Evolutionary conservation across 2,329 filamentous ascomycete genomes (phyloP).

Genomic region (Cladosporium sphaerospermum): DNA sequence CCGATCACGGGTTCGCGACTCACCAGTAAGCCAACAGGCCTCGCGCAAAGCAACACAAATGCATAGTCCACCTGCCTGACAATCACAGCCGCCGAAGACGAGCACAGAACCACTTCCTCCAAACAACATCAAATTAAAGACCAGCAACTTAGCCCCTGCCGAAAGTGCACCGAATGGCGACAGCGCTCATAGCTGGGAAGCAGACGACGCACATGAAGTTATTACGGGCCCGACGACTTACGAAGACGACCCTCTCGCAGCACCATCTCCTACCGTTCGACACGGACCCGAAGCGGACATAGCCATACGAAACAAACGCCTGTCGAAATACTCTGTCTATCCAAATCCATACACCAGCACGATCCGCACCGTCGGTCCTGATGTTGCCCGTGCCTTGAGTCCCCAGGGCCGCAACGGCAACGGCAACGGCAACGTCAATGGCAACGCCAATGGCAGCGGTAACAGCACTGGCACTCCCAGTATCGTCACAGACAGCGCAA

Average conservation of each 20-base stretch:
- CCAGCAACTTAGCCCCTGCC: constrained; percentile 1
- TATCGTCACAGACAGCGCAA: not conserved
- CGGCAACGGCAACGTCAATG: not conserved
- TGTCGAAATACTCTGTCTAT: constrained; percentile 8
- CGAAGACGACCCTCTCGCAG: constrained; percentile 9
- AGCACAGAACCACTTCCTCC: not conserved
- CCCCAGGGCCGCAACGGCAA: not conserved
- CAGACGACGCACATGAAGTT: constrained; percentile 8
- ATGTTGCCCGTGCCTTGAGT: constrained; percentile 1
- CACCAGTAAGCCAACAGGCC: constrained; percentile 13
- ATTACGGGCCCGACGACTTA: constrained; percentile 5
- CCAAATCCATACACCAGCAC: constrained; percentile 4
- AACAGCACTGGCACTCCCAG: not conserved
- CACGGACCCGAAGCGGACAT: constrained; percentile 3
- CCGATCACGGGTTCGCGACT: constrained; percentile 5
- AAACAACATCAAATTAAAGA: constrained; percentile 7
- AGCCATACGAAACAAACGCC: constrained; percentile 5
- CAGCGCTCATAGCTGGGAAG: constrained; percentile 4
- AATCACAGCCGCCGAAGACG: constrained; percentile 21
- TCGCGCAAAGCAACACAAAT: constrained; percentile 14
- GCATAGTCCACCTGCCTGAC: constrained; percentile 16
- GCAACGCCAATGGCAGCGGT: not conserved
- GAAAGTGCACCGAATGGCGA: constrained; percentile 1
- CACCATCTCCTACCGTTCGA: constrained; percentile 5
- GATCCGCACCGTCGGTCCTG: constrained; percentile 5